phyloP scores from a whole-genome alignment of 148 eudicot species.

The Fagopyrum tataricum region DNA sequence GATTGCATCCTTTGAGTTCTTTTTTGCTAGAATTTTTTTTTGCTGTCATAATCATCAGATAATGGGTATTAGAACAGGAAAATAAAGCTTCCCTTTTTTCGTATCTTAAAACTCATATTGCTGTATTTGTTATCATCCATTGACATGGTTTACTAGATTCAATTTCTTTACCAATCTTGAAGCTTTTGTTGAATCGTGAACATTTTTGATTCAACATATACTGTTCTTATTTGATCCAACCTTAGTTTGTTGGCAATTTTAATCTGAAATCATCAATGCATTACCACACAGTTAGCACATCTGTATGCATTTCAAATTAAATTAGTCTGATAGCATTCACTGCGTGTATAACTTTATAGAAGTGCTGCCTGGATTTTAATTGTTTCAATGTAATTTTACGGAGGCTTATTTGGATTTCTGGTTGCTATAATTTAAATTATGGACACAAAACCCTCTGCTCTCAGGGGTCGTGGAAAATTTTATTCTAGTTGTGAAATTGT shows the following conservation, averaged over 20 bases:
- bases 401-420: neutral
- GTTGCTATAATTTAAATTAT: neutral
- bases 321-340: neutral
- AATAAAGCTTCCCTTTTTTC: neutral
- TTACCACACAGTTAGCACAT: neutral
- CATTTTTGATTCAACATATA: neutral
- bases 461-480: neutral
- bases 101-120: neutral
- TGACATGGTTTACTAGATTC: neutral
- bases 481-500: neutral
- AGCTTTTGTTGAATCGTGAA: neutral
- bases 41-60: neutral
- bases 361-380: neutral
- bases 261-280: neutral
- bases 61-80: neutral
- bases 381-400: neutral
- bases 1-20: neutral
- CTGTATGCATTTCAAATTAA: neutral
- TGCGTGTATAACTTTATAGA: neutral
- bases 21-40: neutral
- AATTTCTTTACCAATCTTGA: neutral
- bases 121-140: neutral
- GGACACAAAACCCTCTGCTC: neutral
- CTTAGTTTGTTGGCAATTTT: neutral
- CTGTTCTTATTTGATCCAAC: neutral